Base-by-base conservation (phyloP, 2,329 filamentous ascomycete species). In the Magnaporthiopsis rhizophila region DNA sequence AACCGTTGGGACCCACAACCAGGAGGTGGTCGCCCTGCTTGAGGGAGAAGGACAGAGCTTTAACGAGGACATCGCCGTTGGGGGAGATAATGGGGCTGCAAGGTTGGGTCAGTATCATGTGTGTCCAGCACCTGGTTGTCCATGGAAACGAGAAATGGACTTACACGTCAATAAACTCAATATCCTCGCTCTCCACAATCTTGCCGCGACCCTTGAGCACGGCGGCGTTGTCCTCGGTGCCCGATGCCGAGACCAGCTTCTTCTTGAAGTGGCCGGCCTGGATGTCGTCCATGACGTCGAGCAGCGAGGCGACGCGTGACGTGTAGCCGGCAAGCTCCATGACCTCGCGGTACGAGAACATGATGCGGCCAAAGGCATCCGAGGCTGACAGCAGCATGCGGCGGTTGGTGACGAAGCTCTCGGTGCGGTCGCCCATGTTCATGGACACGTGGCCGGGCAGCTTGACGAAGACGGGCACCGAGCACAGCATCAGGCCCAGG, bases 331-430 rank as follows among this genome's bases (percentile, higher is more conserved):
- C 95, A 36, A 99, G 81, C 76, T 99, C 94, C 74, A 94, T 97
- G 67, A 99, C 89, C 74, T 99, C 95, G 70, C 97, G 93, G 81
- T 97, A 98, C 2, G 91, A 96, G 78, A 97, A 97, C 93, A 97
- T 97, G 68, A 98, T 83, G 65, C 95, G 89, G 1, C 94, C 94
- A 72, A 97, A 97, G 30, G 94, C 94, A 74, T 99, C 95, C 0
- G 94, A 98, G 1, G 92, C 95, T 56, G 91, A 94, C 7, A 99
- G 83, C 15, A 99, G 82, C 84, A 99, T 90, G 65, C 95, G 85
- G 59, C 95, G 83, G 74, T 98, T 99, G 1, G 94, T 99, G 57
- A 99, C 90, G 72, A 99, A 98, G 66, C 87, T 89, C 74, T 88
- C 86, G 53, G 86, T 88, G 66, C 86, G 77, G 72, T 91, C 87